phyloP scores from a whole-genome alignment of 129 eudicot genomes.

The Logfia minima region DNA sequence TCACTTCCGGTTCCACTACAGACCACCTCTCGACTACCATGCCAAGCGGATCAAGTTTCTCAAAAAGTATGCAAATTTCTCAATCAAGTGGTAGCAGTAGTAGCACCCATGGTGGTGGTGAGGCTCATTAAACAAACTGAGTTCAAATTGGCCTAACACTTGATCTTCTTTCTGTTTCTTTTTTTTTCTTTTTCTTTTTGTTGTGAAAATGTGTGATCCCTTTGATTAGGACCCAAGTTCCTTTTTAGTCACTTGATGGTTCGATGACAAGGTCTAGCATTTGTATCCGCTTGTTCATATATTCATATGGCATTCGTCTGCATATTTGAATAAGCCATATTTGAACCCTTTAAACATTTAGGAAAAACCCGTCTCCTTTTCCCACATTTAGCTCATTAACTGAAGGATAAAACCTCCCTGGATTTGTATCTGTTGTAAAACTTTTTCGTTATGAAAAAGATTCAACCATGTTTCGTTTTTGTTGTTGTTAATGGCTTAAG shows the following conservation, averaged over 20 bases:
- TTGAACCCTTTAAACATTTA: conserved; percentile 37
- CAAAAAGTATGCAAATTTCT: conserved; percentile 42
- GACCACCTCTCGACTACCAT: conserved; percentile 44
- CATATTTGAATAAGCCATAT: conserved; percentile 49
- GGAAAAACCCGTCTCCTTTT: conserved; percentile 10
- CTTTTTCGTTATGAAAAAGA: conserved; percentile 41
- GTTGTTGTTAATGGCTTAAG: neutral
- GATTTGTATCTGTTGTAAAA: conserved; percentile 36
- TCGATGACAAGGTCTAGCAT: conserved; percentile 30
- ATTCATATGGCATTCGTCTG: conserved; percentile 37
- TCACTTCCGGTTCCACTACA: conserved; percentile 29
- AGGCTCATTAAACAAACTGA: conserved; percentile 28
- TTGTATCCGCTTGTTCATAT: conserved; percentile 43
- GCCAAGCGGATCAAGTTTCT: conserved; percentile 50
- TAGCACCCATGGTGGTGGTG: conserved; percentile 41
- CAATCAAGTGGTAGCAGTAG: conserved; percentile 45
- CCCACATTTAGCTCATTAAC: conserved; percentile 9
- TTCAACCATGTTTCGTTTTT: conserved; percentile 23
- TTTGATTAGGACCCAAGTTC: conserved; percentile 34
- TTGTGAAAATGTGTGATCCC: conserved; percentile 40
- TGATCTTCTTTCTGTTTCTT: conserved; percentile 12
- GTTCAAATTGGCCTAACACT: conserved; percentile 29
- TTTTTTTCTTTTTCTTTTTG: conserved; percentile 15
- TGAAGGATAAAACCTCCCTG: conserved; percentile 27
- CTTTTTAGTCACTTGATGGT: conserved; percentile 28